Evolutionary conservation across 768 basidiomycete genomes (phyloP).

Genomic region (Amanita inopinata): DNA sequence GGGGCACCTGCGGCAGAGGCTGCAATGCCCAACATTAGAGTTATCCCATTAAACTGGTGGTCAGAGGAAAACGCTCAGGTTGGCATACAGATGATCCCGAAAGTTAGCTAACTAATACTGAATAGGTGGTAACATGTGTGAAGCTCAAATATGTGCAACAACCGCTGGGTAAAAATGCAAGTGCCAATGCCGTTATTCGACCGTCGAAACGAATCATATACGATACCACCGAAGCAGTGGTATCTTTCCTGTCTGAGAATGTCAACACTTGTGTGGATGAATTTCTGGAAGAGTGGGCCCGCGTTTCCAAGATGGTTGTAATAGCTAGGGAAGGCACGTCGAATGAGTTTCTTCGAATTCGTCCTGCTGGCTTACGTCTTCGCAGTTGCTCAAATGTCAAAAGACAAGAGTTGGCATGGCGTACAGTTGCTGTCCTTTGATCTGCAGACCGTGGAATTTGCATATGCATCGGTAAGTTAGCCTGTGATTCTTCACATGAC

Average conservation of each 20-base stretch:
- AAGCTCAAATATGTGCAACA: constrained; percentile 88
- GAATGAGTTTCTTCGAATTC: constrained; percentile 1
- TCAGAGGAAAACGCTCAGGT: constrained; percentile 63
- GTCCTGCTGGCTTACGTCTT: background rate
- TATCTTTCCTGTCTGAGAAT: constrained; percentile 81
- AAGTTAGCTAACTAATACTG: constrained; percentile 2
- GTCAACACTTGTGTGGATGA: constrained; percentile 85
- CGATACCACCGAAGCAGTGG: constrained; percentile 79
- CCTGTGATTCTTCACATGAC: background rate
- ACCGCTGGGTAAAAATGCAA: constrained; percentile 64
- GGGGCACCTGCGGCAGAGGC: constrained; percentile 84
- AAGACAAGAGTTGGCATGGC: constrained; percentile 59
- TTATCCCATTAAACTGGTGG: constrained; percentile 91
- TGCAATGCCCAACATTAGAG: constrained; percentile 86
- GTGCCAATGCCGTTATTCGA: constrained; percentile 55
- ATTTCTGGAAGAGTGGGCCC: constrained; percentile 87
- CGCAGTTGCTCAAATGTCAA: constrained; percentile 76
- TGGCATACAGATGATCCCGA: constrained; percentile 11
- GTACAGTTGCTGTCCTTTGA: constrained; percentile 85
- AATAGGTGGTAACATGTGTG: constrained; percentile 77
- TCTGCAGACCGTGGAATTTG: constrained; percentile 85
- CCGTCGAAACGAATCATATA: constrained; percentile 86
- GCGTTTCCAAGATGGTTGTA: constrained; percentile 89
- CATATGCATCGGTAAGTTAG: constrained; percentile 51
- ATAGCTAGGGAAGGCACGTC: constrained; percentile 76